A percentile compares a stretch with the other conserved stretches of the same genome.
These are phyloP conservation scores for Rhodotorula sp. DNA, from an alignment of 1,284 basidiomycete species.

Conservation along the genomic window DNA sequence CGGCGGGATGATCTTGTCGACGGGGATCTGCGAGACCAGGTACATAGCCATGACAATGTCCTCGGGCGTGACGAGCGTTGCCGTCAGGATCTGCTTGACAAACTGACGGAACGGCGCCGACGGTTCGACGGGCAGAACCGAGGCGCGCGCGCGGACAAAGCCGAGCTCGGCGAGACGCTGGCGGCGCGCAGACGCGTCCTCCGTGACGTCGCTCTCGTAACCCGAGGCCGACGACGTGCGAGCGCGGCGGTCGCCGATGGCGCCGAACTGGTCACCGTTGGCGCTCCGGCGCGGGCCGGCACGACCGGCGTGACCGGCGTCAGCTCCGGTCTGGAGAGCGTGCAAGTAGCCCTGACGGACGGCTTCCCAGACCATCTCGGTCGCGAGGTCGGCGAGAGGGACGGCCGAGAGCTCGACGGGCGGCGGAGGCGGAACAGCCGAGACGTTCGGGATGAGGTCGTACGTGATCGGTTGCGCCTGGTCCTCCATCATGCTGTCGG, in stretches of 20 bases:
- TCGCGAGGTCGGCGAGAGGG: conserved; percentile 43
- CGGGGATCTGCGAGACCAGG: conserved; percentile 39
- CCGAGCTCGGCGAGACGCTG: conserved; percentile 38
- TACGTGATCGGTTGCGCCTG: conserved; percentile 28
- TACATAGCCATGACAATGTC: conserved; percentile 41
- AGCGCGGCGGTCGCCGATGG: conserved; percentile 43
- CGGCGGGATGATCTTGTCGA: conserved; percentile 36
- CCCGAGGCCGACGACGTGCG: conserved; percentile 23
- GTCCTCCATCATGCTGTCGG: conserved; percentile 5
- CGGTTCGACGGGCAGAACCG: conserved; percentile 35
- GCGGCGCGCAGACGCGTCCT: conserved; percentile 21
- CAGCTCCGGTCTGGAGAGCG: conserved; percentile 16
- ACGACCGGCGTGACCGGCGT: conserved; percentile 15
- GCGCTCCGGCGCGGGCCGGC: conserved; percentile 22
- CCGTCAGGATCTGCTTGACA: conserved; percentile 43
- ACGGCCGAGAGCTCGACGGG: conserved; percentile 43
- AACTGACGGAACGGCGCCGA: conserved; percentile 38
- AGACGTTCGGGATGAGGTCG: conserved; percentile 42
- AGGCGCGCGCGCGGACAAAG: conserved; percentile 11
- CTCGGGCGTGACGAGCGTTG: conserved; percentile 44
- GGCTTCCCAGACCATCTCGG: conserved; percentile 44
- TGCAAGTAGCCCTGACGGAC: conserved; percentile 35
- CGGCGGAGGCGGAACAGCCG: conserved; percentile 43
- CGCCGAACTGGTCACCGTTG: conserved; percentile 38
- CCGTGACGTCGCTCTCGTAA: conserved; percentile 7